Evolutionary conservation across 257 asterid species (phyloP).

Genomic region (Dorcoceras hygrometricum): DNA sequence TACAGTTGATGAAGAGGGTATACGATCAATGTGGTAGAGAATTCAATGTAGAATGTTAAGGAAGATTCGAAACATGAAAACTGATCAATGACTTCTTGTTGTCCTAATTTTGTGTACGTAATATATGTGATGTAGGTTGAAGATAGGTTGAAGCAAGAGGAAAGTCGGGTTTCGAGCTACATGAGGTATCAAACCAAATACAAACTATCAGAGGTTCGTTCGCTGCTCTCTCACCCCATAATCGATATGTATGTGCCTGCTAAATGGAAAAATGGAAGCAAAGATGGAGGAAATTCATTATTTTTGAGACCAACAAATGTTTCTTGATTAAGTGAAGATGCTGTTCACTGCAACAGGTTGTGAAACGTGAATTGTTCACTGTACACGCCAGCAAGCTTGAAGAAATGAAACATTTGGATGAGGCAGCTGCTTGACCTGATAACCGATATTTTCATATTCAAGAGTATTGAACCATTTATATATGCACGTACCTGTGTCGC

Average conservation of each 20-base stretch:
- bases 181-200: slow-evolving; percentile 23
- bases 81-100: not conserved
- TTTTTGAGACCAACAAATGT: not conserved
- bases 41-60: no score
- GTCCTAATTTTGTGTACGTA: not conserved
- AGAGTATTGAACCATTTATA: not conserved
- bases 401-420: slow-evolving; percentile 28
- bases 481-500: not conserved
- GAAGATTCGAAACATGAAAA: not conserved
- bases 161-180: slow-evolving; percentile 27
- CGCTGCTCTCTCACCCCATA: not conserved
- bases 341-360: slow-evolving; percentile 25
- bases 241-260: not conserved
- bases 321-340: not conserved
- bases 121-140: slow-evolving; percentile 28
- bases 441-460: not conserved
- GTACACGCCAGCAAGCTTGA: slow-evolving; percentile 36
- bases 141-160: slow-evolving; percentile 36
- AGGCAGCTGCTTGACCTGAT: slow-evolving; percentile 14
- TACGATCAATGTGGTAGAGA: not conserved
- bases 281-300: no score
- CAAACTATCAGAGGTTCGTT: slow-evolving; percentile 37
- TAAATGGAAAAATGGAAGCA: not conserved
- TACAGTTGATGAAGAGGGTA: no score
- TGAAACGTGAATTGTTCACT: slow-evolving; percentile 34